These are phyloP conservation scores for Calycina herbarum DNA, from an alignment of 2,329 filamentous ascomycete genomes.

Conservation along the genomic window DNA sequence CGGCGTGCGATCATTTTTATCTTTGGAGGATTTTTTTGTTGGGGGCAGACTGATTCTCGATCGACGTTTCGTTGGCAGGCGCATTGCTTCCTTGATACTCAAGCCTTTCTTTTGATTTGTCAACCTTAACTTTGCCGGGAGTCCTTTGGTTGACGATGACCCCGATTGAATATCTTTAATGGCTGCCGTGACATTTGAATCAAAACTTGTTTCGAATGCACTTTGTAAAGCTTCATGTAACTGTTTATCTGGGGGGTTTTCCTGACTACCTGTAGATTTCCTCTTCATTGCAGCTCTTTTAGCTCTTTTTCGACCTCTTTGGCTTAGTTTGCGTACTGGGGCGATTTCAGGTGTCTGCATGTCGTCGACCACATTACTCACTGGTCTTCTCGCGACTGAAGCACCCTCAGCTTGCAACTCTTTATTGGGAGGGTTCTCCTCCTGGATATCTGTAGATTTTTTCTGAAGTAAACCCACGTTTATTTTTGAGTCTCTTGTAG, in stretches of 20 bases:
- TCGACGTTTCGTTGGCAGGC: neutral
- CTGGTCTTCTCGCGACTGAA: no score
- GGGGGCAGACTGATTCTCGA: neutral
- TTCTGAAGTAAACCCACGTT: no score
- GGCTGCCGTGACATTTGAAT: neutral
- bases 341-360: no score
- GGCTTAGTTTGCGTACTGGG: no score
- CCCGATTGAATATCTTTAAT: neutral
- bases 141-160: neutral
- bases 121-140: no score
- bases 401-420: neutral
- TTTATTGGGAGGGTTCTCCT: neutral
- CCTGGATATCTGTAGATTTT: neutral
- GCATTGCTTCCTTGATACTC: conserved; percentile 5
- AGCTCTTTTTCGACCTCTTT: no score
- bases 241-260: neutral
- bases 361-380: no score
- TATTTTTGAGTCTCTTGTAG: no score
- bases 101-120: neutral
- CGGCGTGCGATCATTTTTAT: neutral
- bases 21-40: neutral
- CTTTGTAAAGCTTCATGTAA: neutral
- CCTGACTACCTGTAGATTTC: neutral
- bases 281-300: no score
- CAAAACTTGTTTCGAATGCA: conserved; percentile 1